A percentile compares a stretch with the other conserved stretches of the same genome.
phyloP scores from a whole-genome alignment of 768 basidiomycete species.

The Clathrus columnatus region DNA sequence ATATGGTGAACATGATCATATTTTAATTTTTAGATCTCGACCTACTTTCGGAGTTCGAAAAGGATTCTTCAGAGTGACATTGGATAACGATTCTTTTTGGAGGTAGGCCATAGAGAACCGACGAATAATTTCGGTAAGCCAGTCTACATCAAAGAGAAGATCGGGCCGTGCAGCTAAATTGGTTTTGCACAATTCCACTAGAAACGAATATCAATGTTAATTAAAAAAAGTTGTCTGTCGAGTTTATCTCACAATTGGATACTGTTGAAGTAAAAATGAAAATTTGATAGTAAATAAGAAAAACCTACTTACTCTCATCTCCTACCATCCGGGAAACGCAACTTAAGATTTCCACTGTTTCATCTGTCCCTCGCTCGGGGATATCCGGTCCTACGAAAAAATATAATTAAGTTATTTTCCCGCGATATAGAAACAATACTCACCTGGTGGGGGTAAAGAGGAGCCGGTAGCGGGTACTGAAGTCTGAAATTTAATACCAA shows the following conservation, averaged over 20 bases:
- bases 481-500: conserved; percentile 81
- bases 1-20: conserved; percentile 7
- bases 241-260: conserved; percentile 40
- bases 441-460: conserved; percentile 5
- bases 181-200: conserved; percentile 62
- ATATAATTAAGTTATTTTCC: not conserved
- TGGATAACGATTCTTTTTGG: conserved; percentile 45
- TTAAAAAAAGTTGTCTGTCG: not conserved
- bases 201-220: not conserved
- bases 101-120: conserved; percentile 63
- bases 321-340: conserved; percentile 55
- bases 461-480: conserved; percentile 29
- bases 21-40: not conserved
- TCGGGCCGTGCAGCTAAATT: conserved; percentile 44
- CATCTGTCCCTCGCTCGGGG: conserved; percentile 61
- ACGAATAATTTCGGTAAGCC: conserved; percentile 67
- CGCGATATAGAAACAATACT: not conserved
- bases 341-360: conserved; percentile 65
- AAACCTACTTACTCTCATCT: conserved; percentile 49
- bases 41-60: conserved; percentile 58
- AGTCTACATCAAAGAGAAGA: conserved; percentile 61
- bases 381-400: conserved; percentile 14
- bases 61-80: conserved; percentile 54
- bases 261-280: conserved; percentile 33
- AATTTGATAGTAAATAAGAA: not conserved